Base-by-base conservation (phyloP, 1,284 basidiomycete species). In the Cryptococcus sp. region DNA sequence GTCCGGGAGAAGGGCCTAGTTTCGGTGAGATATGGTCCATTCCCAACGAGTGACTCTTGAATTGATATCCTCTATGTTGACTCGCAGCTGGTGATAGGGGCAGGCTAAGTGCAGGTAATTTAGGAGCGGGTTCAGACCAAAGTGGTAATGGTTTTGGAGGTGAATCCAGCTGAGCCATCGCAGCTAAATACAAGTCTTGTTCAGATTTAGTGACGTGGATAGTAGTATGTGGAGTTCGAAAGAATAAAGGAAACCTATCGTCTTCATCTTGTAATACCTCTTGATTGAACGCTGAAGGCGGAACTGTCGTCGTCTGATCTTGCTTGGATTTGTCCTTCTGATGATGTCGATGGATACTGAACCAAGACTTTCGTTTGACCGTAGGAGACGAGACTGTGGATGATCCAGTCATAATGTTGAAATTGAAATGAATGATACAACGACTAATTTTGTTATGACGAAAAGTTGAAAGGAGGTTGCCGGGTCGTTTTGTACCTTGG, bases 111-210 rank as follows among this genome's bases (percentile, higher is more conserved):
- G 36, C 47, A 3, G 71, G 72, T 1, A 75, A 53, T 7, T 37
- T 52, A 1, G 73, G 73, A 10, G 72, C 59, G 1, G 68, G 64
- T 30, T 75, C 70, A 3, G 66, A 35, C 66, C 68, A 72, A 7
- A 75, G 56, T 1, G 67, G 63, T 5, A 75, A 58, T 5, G 55
- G 58, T 38, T 66, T 65, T 0, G 70, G 70, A 30, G 49, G 46
- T 47, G 60, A 42, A 23, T 73, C 67, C 1, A 75, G 60, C 30
- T 67, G 61, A 3, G 64, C 57, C 65, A 75, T 65, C 2, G 71
- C 68, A 3, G 68, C 66, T 7, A 75, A 62, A 57, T 73, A 75
- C 32, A 75, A 63, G 38, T 72, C 61, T 8, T 64, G 61, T 37
- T 73, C 73, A 2, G 65, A 66, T 10, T 66, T 67, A 1, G 68